Conservation (phyloP, 305 asterid species). For the Solanum aculeatissimum region DNA sequence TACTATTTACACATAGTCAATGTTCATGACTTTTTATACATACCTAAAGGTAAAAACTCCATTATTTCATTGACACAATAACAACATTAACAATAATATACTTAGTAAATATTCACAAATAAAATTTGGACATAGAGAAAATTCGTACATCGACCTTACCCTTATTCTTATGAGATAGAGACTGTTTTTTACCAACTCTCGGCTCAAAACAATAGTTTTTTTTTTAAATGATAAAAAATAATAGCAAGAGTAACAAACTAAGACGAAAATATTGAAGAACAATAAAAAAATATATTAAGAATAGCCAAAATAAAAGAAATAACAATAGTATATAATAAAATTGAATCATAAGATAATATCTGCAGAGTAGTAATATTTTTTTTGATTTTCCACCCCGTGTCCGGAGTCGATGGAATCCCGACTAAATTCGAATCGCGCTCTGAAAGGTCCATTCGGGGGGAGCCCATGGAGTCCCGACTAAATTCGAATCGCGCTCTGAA, state of each 20-base stretch:
- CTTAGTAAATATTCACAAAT: neutral
- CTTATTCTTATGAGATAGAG: neutral
- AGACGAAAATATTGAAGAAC: neutral
- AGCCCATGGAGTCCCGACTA: no score
- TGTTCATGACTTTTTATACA: neutral
- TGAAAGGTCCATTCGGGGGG: no score
- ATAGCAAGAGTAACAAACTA: neutral
- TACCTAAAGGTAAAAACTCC: neutral
- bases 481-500: no score
- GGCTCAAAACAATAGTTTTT: no score
- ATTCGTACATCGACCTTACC: fast-evolving
- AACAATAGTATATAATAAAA: neutral
- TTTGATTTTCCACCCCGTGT: no score
- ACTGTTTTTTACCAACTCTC: fast-evolving
- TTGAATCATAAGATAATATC: neutral
- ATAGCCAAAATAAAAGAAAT: neutral
- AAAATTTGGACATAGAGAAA: fast-evolving
- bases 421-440: no score
- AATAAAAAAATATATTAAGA: neutral
- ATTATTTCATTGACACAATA: neutral
- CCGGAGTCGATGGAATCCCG: no score
- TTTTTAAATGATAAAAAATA: neutral
- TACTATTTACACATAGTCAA: neutral
- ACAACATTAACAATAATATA: neutral
- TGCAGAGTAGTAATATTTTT: no score